A percentile compares a stretch with the other conserved stretches of the same genome.
These are phyloP conservation scores for Populus deltoides DNA, from an alignment of 345 rosid species.

Conservation along the genomic window DNA sequence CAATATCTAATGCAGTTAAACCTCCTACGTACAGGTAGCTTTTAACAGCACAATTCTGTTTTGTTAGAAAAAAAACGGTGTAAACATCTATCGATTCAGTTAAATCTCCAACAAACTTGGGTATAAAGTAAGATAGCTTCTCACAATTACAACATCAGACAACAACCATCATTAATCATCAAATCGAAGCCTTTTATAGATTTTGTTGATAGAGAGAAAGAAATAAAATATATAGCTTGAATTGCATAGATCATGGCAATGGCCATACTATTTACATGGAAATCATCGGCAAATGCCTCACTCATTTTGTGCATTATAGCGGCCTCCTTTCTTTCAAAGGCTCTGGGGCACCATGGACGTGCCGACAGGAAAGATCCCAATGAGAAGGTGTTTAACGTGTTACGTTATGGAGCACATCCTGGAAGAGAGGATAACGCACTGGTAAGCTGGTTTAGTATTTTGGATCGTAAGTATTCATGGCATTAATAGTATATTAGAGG, in stretches of 20 bases:
- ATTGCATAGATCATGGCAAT: slow-evolving; percentile 12
- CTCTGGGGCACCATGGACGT: not conserved
- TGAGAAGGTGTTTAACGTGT: slow-evolving; percentile 44
- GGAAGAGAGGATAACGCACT: slow-evolving; percentile 31
- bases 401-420: slow-evolving; percentile 33
- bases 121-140: slow-evolving; percentile 12
- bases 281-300: slow-evolving; percentile 8
- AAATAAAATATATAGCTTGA: not conserved
- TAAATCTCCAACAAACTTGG: not conserved
- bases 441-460: slow-evolving; percentile 18
- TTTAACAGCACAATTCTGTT: too few relatives aligned
- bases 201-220: not conserved
- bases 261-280: not conserved
- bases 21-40: too few relatives aligned
- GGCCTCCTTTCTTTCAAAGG: not conserved
- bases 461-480: not conserved
- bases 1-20: too few relatives aligned
- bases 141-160: not conserved
- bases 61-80: too few relatives aligned
- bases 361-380: slow-evolving; percentile 5
- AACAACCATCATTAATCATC: not conserved
- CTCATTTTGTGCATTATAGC: slow-evolving; percentile 9
- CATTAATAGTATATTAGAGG: too few relatives aligned
- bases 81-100: too few relatives aligned
- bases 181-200: not conserved